Evolutionary conservation across 176 grass and related monocot genomes (phyloP).

Genomic region (Leersia perrieri): DNA sequence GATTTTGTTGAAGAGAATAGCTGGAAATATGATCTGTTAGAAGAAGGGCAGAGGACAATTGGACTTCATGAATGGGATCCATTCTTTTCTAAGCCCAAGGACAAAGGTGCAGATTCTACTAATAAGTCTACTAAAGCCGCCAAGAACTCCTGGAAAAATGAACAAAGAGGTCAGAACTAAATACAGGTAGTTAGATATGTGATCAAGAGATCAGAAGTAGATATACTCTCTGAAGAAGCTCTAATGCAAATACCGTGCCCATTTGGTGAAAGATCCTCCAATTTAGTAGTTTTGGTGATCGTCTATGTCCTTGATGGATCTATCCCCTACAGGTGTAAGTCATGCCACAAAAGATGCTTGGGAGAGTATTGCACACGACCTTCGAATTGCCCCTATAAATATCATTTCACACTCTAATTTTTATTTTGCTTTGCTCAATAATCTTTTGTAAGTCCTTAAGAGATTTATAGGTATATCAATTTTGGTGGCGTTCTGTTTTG

Average conservation of each 20-base stretch:
- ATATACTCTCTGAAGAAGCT: constrained; percentile 18
- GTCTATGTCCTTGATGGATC: constrained; percentile 46
- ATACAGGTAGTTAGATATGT: constrained; percentile 4
- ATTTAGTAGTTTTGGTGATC: constrained; percentile 22
- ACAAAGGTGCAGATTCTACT: constrained; percentile 53
- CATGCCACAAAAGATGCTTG: constrained; percentile 20
- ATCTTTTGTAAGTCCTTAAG: constrained; percentile 40
- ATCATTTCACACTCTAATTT: constrained; percentile 31
- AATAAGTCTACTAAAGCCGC: constrained; percentile 60
- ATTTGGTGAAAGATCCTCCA: constrained; percentile 18
- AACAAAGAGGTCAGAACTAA: constrained; percentile 58
- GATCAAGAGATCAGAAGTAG: not conserved
- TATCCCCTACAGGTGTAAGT: constrained; percentile 38
- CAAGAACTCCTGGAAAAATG: constrained; percentile 86
- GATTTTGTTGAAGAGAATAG: constrained; percentile 90
- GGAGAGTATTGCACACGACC: constrained; percentile 9
- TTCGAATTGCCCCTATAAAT: constrained; percentile 40
- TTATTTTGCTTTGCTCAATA: constrained; percentile 33
- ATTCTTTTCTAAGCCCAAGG: constrained; percentile 94
- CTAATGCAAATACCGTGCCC: constrained; percentile 11
- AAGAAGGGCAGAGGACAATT: constrained; percentile 58
- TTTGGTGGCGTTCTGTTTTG: constrained; percentile 1
- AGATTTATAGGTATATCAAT: constrained; percentile 34
- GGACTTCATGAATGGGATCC: constrained; percentile 93
- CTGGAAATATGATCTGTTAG: constrained; percentile 88